A percentile compares a stretch with the other conserved stretches of the same genome.
Conservation (phyloP, 768 basidiomycete genomes). For the Scleroderma bovista region DNA sequence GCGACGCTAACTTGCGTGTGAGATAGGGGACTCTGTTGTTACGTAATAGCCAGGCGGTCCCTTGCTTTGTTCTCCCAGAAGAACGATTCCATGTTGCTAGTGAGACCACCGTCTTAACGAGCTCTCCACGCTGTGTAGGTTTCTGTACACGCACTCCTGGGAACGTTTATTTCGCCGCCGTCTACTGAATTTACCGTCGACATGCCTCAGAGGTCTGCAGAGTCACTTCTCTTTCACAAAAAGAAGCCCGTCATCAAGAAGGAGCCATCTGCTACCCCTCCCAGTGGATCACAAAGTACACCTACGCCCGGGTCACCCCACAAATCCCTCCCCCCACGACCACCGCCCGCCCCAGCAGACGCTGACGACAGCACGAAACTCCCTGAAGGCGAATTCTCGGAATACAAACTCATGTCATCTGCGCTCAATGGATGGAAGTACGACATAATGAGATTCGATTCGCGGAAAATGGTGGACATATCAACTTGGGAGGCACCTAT, state of each 20-base stretch:
- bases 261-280: constrained; percentile 8
- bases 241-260: constrained; percentile 41
- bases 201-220: constrained; percentile 32
- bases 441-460: constrained; percentile 90
- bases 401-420: constrained; percentile 76
- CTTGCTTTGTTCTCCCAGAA: background rate
- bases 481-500: constrained; percentile 67
- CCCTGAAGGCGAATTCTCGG: constrained; percentile 64
- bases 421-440: constrained; percentile 85
- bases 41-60: background rate
- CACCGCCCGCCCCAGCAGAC: constrained; percentile 40
- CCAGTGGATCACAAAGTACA: constrained; percentile 8
- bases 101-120: background rate
- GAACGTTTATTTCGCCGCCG: background rate
- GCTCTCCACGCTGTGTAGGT: background rate
- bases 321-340: constrained; percentile 35
- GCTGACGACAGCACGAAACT: constrained; percentile 49
- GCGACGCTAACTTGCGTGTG: too few species aligned
- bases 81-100: background rate
- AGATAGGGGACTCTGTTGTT: background rate
- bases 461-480: constrained; percentile 66
- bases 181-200: too few species aligned
- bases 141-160: background rate
- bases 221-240: constrained; percentile 62
- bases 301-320: constrained; percentile 20